phyloP scores from a whole-genome alignment of 1,284 basidiomycete genomes.

The Lentinus polychrous region DNA sequence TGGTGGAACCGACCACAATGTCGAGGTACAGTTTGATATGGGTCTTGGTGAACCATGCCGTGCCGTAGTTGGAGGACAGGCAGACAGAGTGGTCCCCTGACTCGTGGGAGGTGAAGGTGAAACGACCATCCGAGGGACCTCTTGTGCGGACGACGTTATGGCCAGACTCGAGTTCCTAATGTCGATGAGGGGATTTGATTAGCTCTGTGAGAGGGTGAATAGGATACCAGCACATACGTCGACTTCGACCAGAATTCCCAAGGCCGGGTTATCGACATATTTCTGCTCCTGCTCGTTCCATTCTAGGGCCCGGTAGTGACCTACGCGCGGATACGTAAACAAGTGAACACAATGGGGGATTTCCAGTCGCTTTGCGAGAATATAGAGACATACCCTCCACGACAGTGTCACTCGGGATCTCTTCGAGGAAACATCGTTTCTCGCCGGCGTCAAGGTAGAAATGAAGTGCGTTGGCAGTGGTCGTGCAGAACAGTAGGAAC shows the following conservation, averaged over 20 bases:
- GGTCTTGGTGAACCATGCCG: constrained; percentile 64
- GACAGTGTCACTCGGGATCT: constrained; percentile 93
- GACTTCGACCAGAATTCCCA: constrained; percentile 89
- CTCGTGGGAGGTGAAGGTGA: constrained; percentile 97
- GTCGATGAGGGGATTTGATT: constrained; percentile 1
- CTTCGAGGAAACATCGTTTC: constrained; percentile 93
- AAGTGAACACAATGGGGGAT: neutral
- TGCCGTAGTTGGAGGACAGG: constrained; percentile 77
- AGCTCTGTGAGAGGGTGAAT: constrained; percentile 5
- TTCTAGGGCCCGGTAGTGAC: constrained; percentile 89
- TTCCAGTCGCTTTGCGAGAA: constrained; percentile 2
- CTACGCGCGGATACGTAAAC: constrained; percentile 32
- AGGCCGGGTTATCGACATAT: constrained; percentile 70
- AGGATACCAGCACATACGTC: constrained; percentile 47
- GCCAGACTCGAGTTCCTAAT: constrained; percentile 73
- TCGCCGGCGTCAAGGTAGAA: constrained; percentile 93
- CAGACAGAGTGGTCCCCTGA: constrained; percentile 97
- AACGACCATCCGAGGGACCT: constrained; percentile 85
- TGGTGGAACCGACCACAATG: constrained; percentile 85
- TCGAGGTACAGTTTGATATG: constrained; percentile 96
- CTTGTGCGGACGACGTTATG: constrained; percentile 82
- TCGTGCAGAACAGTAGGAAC: constrained; percentile 31
- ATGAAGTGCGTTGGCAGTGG: constrained; percentile 64
- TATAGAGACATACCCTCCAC: constrained; percentile 71
- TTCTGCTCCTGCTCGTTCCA: constrained; percentile 73